phyloP scores from a whole-genome alignment of 1,139 yeast genomes.

The Kodamaea derodonti region DNA sequence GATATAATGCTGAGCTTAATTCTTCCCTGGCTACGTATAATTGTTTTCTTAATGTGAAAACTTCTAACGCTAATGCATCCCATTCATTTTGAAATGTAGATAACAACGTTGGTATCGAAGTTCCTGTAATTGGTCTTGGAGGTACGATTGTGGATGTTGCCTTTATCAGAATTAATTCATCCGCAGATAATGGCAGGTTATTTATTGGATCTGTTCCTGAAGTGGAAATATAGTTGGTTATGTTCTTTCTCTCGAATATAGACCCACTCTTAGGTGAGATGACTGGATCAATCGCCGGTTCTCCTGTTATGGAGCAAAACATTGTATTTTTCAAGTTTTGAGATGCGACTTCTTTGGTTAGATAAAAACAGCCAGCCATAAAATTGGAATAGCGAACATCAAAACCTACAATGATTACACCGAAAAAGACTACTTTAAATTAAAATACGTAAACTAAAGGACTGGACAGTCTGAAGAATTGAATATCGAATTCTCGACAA shows the following conservation, averaged over 20 bases:
- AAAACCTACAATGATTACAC: too few species aligned
- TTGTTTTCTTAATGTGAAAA: slow-evolving; percentile 72
- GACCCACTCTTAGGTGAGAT: slow-evolving; percentile 71
- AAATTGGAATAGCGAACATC: too few species aligned
- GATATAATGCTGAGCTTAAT: slow-evolving; percentile 71
- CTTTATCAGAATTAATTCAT: slow-evolving; percentile 55
- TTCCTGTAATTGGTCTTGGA: slow-evolving; percentile 49
- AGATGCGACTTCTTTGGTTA: too few species aligned
- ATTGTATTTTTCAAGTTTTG: slow-evolving; percentile 6
- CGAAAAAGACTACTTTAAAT: too few species aligned
- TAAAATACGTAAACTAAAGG: too few species aligned
- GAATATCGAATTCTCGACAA: background rate
- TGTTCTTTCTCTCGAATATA: slow-evolving; percentile 62
- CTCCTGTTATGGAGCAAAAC: slow-evolving; percentile 54
- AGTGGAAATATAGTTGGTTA: slow-evolving; percentile 60
- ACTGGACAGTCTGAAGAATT: background rate
- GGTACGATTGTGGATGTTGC: slow-evolving; percentile 24
- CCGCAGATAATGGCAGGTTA: slow-evolving; percentile 53
- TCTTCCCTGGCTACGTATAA: slow-evolving; percentile 65
- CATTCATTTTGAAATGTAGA: slow-evolving; percentile 81
- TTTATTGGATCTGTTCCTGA: slow-evolving; percentile 75
- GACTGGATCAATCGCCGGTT: slow-evolving; percentile 64
- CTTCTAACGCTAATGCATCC: slow-evolving; percentile 83
- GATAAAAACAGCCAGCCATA: too few species aligned
- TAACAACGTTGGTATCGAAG: slow-evolving; percentile 76